Evolutionary conservation across 2,329 filamentous ascomycete genomes (phyloP).

Genomic region (Macrophomina pseudophaseolina): DNA sequence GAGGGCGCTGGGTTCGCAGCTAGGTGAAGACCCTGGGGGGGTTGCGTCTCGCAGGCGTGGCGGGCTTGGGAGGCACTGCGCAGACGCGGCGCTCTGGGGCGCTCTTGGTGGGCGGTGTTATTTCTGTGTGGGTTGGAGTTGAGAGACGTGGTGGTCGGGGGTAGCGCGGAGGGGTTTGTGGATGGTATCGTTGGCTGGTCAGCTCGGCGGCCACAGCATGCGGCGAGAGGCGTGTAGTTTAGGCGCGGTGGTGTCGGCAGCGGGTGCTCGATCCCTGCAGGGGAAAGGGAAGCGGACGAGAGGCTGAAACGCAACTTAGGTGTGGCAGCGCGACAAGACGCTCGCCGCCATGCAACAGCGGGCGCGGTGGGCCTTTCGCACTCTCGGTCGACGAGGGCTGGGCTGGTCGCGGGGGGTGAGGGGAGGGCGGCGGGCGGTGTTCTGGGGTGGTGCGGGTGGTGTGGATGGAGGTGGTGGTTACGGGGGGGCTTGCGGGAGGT

Average conservation of each 20-base stretch:
- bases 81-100: conserved; percentile 12
- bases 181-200: conserved; percentile 1
- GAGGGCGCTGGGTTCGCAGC: background rate
- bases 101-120: conserved; percentile 4
- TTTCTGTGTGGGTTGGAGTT: background rate
- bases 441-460: background rate
- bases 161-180: conserved; percentile 4
- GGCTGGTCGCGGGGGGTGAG: background rate
- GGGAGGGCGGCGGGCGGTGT: background rate
- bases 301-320: conserved; percentile 27
- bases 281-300: conserved; percentile 26
- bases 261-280: conserved; percentile 26
- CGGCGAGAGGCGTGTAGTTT: conserved; percentile 5
- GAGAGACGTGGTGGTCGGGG: background rate
- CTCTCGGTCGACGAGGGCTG: conserved; percentile 16
- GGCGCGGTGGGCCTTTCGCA: conserved; percentile 8
- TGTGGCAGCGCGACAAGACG: conserved; percentile 24
- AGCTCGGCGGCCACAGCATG: conserved; percentile 13
- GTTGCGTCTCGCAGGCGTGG: conserved; percentile 2
- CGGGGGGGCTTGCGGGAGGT: background rate
- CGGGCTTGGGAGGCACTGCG: background rate
- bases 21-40: conserved; percentile 3
- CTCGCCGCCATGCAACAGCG: conserved; percentile 27
- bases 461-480: conserved; percentile 20
- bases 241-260: conserved; percentile 13